A percentile compares a stretch with the other conserved stretches of the same genome.
These are phyloP conservation scores for Phytopythium oedochilum DNA, from an alignment of 352 stramenopile species.

Conservation along the genomic window DNA sequence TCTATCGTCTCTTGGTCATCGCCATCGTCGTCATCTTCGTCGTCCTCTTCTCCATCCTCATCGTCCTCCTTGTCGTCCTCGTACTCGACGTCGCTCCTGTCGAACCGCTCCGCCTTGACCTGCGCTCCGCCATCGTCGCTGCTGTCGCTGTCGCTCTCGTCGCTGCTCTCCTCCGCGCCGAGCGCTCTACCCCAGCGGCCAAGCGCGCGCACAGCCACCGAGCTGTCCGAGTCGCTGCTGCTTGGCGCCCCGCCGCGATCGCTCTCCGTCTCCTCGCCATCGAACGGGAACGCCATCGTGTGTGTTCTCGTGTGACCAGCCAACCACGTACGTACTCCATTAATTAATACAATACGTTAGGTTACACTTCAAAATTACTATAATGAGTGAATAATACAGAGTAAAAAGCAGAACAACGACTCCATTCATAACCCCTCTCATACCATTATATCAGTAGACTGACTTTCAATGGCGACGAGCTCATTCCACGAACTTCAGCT, in stretches of 20 bases:
- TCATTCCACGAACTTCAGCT: too few relatives aligned
- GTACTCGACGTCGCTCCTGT: neutral
- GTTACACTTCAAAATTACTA: too few relatives aligned
- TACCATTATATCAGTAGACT: too few relatives aligned
- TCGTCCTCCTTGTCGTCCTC: conserved; percentile 3
- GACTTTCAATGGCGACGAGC: too few relatives aligned
- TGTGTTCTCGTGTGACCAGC: too few relatives aligned
- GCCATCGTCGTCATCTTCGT: neutral
- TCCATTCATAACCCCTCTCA: too few relatives aligned
- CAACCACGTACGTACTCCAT: too few relatives aligned
- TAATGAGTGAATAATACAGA: too few relatives aligned
- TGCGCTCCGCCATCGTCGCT: conserved; percentile 2
- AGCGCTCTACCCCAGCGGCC: neutral
- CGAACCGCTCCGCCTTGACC: neutral
- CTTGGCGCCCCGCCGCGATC: conserved; percentile 6
- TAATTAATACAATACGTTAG: too few relatives aligned
- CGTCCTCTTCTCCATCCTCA: neutral
- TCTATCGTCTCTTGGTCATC: neutral
- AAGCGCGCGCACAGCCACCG: neutral
- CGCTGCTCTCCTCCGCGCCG: conserved; percentile 7
- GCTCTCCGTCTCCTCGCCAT: conserved; percentile 23
- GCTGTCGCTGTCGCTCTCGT: conserved; percentile 8
- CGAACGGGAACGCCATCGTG: conserved; percentile 3
- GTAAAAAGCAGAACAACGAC: too few relatives aligned
- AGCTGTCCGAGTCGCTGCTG: conserved; percentile 15